Percentiles rank a stretch among this genome's conserved stretches.
These are phyloP conservation scores for Flagelloscypha sp. DNA, from an alignment of 768 basidiomycete species.

Conservation along the genomic window DNA sequence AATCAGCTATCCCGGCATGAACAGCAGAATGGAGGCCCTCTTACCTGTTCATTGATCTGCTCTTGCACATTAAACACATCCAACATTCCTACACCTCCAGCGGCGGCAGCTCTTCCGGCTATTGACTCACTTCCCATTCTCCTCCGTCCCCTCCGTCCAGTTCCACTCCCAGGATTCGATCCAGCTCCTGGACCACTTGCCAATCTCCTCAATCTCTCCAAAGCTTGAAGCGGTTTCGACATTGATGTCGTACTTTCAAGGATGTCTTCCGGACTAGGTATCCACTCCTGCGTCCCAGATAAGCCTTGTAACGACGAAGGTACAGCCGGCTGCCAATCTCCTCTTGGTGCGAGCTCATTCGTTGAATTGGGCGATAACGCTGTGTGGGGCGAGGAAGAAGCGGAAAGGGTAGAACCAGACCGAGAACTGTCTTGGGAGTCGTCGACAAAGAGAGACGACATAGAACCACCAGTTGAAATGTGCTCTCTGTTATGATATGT, in stretches of 20 bases:
- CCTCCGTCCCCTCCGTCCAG: slow-evolving; percentile 1
- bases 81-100: slow-evolving; percentile 52
- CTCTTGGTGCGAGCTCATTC: too few species aligned
- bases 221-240: slow-evolving; percentile 59
- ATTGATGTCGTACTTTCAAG: slow-evolving; percentile 63
- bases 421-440: too few species aligned
- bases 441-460: too few species aligned
- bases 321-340: slow-evolving; percentile 2
- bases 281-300: slow-evolving; percentile 27
- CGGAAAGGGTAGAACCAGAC: too few species aligned
- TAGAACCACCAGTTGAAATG: too few species aligned
- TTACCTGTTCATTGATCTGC: slow-evolving; percentile 67
- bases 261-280: slow-evolving; percentile 48
- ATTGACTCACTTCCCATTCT: slow-evolving; percentile 4
- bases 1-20: too few species aligned
- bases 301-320: slow-evolving; percentile 8
- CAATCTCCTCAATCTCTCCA: slow-evolving; percentile 57
- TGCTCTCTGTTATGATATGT: too few species aligned
- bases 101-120: slow-evolving; percentile 6
- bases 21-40: neutral
- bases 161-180: neutral
- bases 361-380: too few species aligned
- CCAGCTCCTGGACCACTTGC: slow-evolving; percentile 18
- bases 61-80: slow-evolving; percentile 72
- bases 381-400: too few species aligned